Evolutionary conservation across 129 eudicot species (phyloP), one percentile per base, ranked within the genome.

Genomic region (Arctium lappa): DNA sequence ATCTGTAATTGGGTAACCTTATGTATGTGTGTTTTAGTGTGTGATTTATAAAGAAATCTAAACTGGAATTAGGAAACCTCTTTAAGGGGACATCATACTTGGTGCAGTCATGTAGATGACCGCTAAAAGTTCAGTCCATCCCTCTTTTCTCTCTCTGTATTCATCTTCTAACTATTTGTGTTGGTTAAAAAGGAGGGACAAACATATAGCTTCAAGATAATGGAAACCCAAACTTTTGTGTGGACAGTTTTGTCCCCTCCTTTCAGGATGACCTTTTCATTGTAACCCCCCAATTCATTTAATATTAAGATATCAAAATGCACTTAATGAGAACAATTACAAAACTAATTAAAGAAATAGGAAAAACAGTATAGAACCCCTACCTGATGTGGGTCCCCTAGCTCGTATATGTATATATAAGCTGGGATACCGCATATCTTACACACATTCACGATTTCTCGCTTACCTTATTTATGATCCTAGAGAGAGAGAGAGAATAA

Each of bases 21-120:
- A 33, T 27, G 10, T 69, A 63, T 66, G 29, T 75, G 34, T 40
- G 31, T 74, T 40, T 36, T 62, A 27, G 73, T 81, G 69, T 73
- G 82, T 78, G 83, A 83, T 34, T 80, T 77, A 11, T 78, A 39
- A 72, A 82, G 13, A 32, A 71, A 50, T 72, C 66, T 37, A 81
- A 40, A 76, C 32, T 29, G 73, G 22, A 22, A 29, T 60, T 22
- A 50, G 76, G 56, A 27, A 82, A 38, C 72, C 84, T 79, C 84
- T 78, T 69, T 33, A 6, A 46, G 89, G 89, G 81, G 7, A 86
- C 89, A 86, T 85, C 80, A 69, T 82, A 48, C 81, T 36, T 85
- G 13, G 34, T 38, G 22, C 36, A 30, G 30, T 69, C 38, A 66
- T 30, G 71, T 50, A 39, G 16, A 80, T 42, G 68, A 83, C 63